These are phyloP conservation scores for Cicer pinnatifidum DNA, from an alignment of 306 rosid genomes.

Conservation along the genomic window DNA sequence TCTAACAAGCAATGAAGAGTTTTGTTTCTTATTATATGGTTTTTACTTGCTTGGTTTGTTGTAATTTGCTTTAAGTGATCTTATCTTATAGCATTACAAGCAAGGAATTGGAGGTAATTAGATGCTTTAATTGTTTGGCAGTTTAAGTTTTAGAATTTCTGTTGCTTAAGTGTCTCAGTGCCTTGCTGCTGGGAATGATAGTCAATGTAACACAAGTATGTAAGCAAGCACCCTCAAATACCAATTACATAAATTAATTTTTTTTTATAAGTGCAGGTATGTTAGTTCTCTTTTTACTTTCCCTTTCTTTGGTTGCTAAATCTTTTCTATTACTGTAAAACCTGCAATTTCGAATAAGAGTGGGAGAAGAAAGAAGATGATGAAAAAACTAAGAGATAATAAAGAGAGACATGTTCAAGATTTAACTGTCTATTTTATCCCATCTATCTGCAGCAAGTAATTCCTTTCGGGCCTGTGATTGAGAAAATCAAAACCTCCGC, in stretches of 20 bases:
- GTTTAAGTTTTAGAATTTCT: background rate
- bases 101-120: background rate
- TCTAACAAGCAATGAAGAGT: background rate
- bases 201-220: background rate
- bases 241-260: background rate
- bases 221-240: background rate
- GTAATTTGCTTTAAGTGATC: background rate
- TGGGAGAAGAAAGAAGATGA: background rate
- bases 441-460: background rate
- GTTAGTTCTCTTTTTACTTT: background rate
- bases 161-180: background rate
- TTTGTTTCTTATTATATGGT: background rate
- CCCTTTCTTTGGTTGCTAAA: background rate
- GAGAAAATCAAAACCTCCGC: background rate
- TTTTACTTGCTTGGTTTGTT: background rate
- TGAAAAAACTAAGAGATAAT: background rate
- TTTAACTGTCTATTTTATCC: background rate
- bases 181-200: constrained; percentile 7
- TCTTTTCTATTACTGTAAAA: background rate
- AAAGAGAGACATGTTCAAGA: too few relatives aligned
- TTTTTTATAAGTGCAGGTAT: background rate
- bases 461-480: background rate
- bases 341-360: background rate
- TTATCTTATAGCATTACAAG: background rate
- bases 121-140: background rate